Base-by-base conservation (phyloP, 768 basidiomycete species). In the Tylopilus vinaceipallidus region DNA sequence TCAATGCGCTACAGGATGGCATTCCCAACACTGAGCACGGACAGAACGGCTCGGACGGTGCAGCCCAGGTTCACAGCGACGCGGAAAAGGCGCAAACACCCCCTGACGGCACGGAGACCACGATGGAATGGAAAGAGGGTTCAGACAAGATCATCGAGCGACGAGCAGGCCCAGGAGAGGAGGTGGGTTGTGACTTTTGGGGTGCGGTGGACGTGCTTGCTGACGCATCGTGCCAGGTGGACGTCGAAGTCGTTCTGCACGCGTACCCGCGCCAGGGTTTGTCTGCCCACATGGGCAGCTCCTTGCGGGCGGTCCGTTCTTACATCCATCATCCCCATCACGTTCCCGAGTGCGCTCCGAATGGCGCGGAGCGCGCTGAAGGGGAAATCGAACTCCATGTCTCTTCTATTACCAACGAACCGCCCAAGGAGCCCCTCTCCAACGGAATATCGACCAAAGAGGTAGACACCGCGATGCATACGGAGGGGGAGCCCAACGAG, bases 41-140 rank as follows among this genome's bases (percentile, higher is more conserved):
- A 32, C 8, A 63, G 60, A 20, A n/a, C n/a, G n/a, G n/a, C n/a
- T n/a, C n/a, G n/a, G n/a, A n/a, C n/a, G n/a, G n/a, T n/a, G n/a
- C n/a, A n/a, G n/a, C n/a, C n/a, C n/a, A n/a, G n/a, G n/a, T n/a
- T n/a, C n/a, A n/a, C n/a, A n/a, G n/a, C n/a, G 58, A 66, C 13
- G 45, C 27, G 2, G 49, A 37, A 12, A 68, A 67, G 44, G 68
- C 68, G 12, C 74, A 79, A 38, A 63, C 60, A 7, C 70, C 70
- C 10, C 77, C 79, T 2, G 78, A 82, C 52, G 77, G 79, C 16
- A 64, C 54, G 2, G 75, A 69, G 39, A 50, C 30, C 4, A 34
- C 34, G 16, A 53, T 73, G 22, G 84, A 88, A 59, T 92, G 87
- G 83, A 74, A 75, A 60, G 88, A 93, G 61, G 88, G 88, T 3